Evolutionary conservation across 805 yeast species (phyloP), one percentile per base, ranked within the genome.

Genomic region (Zygotorulaspora danielsina): DNA sequence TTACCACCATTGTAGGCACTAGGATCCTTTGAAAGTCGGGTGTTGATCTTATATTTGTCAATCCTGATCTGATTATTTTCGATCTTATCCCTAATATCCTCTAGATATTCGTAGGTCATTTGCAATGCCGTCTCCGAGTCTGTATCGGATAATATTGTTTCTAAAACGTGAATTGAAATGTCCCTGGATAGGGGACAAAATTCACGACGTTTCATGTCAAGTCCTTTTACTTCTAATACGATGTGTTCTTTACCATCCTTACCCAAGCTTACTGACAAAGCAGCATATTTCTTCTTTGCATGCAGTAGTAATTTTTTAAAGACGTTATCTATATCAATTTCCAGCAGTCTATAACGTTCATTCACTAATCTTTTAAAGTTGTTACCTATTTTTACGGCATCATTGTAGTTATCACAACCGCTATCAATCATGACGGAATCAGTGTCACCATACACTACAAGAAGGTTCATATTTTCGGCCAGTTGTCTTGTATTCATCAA

Each of bases 381-480:
- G 35, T 80, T 81, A 20, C 97, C 99, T 46, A 88, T 81, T 51
- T 73, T 72, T 31, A 85, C 62, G 0, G 97, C 96, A 32, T 85
- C 95, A 18, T 66, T 62, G 60, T 74, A 83, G 21, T 66, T 72
- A 40, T 73, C 76, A 32, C 78, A 79, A 19, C 88, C 88, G 3
- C 97, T 87, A 62, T 90, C 94, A 59, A 93, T 87, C 98, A 93
- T 93, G 38, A 93, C 97, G 24, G 98, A 93, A 70, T 93, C 98
- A 0, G 98, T 93, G 67, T 93, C 98, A 71, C 98, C 98, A 57
- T 93, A 93, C 10, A 93, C 86, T 34, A 94, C 97, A 39, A 86
- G 71, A 43, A 93, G 70, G 0, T 83, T 83, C 53, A 84, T 70
- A 40, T 81, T 73, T 61, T 90, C 97, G 0, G 97, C 98, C 45